phyloP scores from a whole-genome alignment of 371 early-diverging fungal genomes.

The Aphelidium insulamus region DNA sequence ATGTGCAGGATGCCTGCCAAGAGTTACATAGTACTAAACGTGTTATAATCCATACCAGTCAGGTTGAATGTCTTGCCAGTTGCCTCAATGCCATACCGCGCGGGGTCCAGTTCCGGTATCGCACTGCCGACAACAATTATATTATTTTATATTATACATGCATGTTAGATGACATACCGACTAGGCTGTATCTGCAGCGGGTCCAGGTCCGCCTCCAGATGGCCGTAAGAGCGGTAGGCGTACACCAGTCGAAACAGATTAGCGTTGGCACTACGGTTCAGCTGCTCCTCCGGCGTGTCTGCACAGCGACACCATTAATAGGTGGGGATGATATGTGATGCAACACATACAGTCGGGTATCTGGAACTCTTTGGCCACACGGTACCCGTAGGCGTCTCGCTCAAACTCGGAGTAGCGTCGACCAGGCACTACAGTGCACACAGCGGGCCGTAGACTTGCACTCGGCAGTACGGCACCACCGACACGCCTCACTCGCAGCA shows the following conservation, averaged over 20 bases:
- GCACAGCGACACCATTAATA: neutral
- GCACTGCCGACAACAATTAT: constrained; percentile 9
- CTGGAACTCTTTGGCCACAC: constrained; percentile 35
- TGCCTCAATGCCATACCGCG: constrained; percentile 49
- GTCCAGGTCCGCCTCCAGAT: constrained; percentile 61
- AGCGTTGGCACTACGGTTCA: constrained; percentile 57
- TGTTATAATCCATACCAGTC: constrained; percentile 11
- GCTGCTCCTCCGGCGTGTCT: constrained; percentile 39
- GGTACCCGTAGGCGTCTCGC: constrained; percentile 56
- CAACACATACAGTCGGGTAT: constrained; percentile 42
- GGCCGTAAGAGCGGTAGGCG: constrained; percentile 65
- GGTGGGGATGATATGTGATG: neutral
- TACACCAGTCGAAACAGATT: constrained; percentile 61
- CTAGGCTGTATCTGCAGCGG: constrained; percentile 50
- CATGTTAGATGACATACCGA: constrained; percentile 22
- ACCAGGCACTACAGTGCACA: no score
- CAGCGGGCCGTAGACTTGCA: no score
- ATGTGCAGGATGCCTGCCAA: constrained; percentile 64
- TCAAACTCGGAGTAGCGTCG: constrained; percentile 1
- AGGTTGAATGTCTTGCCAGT: constrained; percentile 27
- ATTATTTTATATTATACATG: neutral
- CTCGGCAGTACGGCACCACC: no score
- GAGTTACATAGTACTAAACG: no score
- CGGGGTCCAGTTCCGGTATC: constrained; percentile 51
- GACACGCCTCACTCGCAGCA: no score